Base-by-base conservation (phyloP, 306 rosid genomes). In the Datisca glomerata region DNA sequence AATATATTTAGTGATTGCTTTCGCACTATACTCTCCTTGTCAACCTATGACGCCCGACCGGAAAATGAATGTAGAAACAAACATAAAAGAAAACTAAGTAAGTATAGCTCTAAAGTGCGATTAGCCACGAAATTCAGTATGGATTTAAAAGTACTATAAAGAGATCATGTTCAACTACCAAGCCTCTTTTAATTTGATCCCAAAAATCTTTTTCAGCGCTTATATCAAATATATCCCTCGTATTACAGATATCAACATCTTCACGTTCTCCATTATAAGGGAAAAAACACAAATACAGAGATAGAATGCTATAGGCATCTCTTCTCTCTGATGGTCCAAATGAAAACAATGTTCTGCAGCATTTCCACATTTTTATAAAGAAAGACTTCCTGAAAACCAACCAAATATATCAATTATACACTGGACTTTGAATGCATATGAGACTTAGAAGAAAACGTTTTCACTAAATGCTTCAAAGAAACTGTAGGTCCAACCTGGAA, bases 1-100 rank as follows among this genome's bases (percentile, higher is more conserved):
- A 82, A 57, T 49, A 87, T 71, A 42, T 79, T 80, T 53, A 87
- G 65, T 27, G 82, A 79, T 40, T 87, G 94, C 73, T 87, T 87
- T 74, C 96, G 69, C 71, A 79, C 94, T 29, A 69, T 64, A 45
- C 78, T 61, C 73, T 87, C 96, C 51, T 63, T 76, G 63, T 82
- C 92, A 60, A 86, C 94, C 96, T 86, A 71, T 48, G 42, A 46
- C 61, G 44, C 14, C 23, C 50, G 38, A 36, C 18, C 22, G 37
- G 35, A 48, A 25, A 7, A 52, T 40, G 24, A 24, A 13, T 35
- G 25, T 5, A 12, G 14, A 12, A 25, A n/a, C 13, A 28, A 28
- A 24, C 0, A 0, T 7, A 5, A 20, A 23, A 15, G 20, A 3
- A 23, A 18, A 33, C 13, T 11, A 18, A 47, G 32, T 63, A 23